phyloP scores from a whole-genome alignment of 176 grass and related monocot species.

The Aegilops speltoides region DNA sequence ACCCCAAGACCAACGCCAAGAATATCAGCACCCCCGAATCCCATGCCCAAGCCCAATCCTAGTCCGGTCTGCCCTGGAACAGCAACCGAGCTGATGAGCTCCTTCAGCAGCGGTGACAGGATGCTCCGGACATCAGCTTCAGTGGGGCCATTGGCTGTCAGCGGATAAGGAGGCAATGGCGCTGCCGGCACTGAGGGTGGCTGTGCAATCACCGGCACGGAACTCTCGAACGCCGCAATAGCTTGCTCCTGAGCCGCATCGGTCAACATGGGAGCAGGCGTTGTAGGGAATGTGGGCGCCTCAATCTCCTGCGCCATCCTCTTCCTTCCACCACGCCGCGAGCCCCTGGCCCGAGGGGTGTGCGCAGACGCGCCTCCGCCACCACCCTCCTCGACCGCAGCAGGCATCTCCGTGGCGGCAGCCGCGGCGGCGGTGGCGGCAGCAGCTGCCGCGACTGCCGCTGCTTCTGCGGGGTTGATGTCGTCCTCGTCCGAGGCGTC shows the following conservation, averaged over 20 bases:
- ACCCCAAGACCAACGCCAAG: slow-evolving; percentile 17
- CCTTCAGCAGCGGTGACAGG: slow-evolving; percentile 74
- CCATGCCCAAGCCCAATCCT: slow-evolving; percentile 40
- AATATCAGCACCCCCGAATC: slow-evolving; percentile 34
- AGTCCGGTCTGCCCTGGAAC: slow-evolving; percentile 32
- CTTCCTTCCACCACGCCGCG: slow-evolving; percentile 54
- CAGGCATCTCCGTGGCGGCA: background rate
- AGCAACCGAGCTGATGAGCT: slow-evolving; percentile 56
- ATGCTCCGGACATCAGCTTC: slow-evolving; percentile 55
- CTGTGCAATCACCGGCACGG: slow-evolving; percentile 11
- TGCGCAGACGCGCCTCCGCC: slow-evolving; percentile 17
- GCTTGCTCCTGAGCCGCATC: slow-evolving; percentile 22
- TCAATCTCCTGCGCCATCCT: slow-evolving; percentile 43
- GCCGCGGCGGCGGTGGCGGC: background rate
- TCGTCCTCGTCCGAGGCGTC: slow-evolving; percentile 79
- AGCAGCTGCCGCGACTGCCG: background rate
- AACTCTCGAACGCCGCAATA: slow-evolving; percentile 37
- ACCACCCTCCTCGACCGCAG: slow-evolving; percentile 1
- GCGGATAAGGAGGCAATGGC: background rate
- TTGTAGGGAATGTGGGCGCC: slow-evolving; percentile 14
- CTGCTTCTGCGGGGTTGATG: slow-evolving; percentile 37
- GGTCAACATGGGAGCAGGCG: background rate
- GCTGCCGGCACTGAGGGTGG: slow-evolving; percentile 13
- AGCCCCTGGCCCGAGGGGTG: slow-evolving; percentile 40
- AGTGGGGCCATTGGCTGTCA: slow-evolving; percentile 15